Conservation (phyloP, 176 grass and related monocot genomes). For the Poa annua region DNA sequence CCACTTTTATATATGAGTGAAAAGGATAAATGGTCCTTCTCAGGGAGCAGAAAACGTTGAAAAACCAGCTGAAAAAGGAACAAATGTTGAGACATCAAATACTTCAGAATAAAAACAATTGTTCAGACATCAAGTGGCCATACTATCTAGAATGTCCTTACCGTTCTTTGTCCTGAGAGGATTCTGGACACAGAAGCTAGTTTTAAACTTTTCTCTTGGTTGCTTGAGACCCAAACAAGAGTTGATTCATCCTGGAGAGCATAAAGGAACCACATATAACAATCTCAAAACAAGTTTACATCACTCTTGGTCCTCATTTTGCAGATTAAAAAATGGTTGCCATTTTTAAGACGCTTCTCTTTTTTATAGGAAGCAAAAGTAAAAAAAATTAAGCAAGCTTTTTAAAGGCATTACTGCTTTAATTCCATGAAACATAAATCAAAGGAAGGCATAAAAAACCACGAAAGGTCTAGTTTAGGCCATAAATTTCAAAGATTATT, state of each 20-base stretch:
- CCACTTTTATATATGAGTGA: conserved; percentile 89
- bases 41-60: conserved; percentile 86
- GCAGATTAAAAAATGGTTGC: not conserved
- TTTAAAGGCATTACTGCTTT: not conserved
- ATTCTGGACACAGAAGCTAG: conserved; percentile 85
- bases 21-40: conserved; percentile 94
- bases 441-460: not conserved
- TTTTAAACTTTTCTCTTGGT: conserved; percentile 81
- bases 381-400: not conserved
- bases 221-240: conserved; percentile 90
- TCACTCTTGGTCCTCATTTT: not conserved
- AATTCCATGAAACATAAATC: not conserved
- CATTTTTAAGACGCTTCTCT: not conserved
- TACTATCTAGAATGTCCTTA: conserved; percentile 36
- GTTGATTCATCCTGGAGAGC: conserved; percentile 75
- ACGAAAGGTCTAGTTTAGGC: not conserved
- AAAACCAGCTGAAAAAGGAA: conserved; percentile 75
- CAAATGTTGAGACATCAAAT: conserved; percentile 20
- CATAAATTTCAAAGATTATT: not conserved
- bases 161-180: conserved; percentile 91
- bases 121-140: not conserved
- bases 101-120: not conserved
- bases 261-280: not conserved
- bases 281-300: not conserved
- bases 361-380: not conserved